Evolutionary conservation across 345 rosid genomes (phyloP).

Genomic region (Trapa bicornis): DNA sequence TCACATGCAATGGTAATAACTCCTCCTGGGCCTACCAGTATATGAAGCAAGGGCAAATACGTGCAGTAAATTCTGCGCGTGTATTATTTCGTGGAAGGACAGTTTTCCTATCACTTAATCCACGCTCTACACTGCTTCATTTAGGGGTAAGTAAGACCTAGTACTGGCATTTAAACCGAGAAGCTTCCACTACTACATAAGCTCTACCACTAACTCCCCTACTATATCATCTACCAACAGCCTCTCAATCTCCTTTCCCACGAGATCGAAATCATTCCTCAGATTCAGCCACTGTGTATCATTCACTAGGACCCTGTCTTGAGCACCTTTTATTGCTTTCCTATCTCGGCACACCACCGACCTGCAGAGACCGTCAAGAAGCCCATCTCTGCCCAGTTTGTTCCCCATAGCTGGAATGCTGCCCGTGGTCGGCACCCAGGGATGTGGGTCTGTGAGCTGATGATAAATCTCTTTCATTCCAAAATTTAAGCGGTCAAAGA

Average conservation of each 20-base stretch:
- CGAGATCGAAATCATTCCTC: constrained; percentile 36
- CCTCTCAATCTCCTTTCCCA: constrained; percentile 67
- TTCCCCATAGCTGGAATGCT: constrained; percentile 7
- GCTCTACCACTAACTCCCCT: constrained; percentile 35
- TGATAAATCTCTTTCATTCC: constrained; percentile 38
- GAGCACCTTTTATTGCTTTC: constrained; percentile 25
- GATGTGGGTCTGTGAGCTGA: constrained; percentile 34
- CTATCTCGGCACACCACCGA: constrained; percentile 26
- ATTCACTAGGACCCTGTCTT: constrained; percentile 20
- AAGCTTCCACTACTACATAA: not conserved
- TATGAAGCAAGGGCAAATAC: not conserved
- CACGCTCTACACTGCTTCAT: not conserved
- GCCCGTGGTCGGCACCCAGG: constrained; percentile 35
- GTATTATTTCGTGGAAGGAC: not conserved
- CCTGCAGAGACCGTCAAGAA: constrained; percentile 31
- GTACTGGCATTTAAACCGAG: not conserved
- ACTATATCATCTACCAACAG: constrained; percentile 52
- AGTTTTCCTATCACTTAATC: not conserved
- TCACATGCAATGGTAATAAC: too few species aligned
- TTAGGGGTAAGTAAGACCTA: not conserved
- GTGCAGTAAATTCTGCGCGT: too few species aligned
- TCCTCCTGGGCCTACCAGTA: too few species aligned
- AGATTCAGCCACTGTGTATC: constrained; percentile 48
- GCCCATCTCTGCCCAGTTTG: constrained; percentile 31
- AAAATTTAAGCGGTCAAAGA: constrained; percentile 52